Base-by-base conservation (phyloP, 2,329 filamentous ascomycete species). In the Dothidotthia symphoricarpi region DNA sequence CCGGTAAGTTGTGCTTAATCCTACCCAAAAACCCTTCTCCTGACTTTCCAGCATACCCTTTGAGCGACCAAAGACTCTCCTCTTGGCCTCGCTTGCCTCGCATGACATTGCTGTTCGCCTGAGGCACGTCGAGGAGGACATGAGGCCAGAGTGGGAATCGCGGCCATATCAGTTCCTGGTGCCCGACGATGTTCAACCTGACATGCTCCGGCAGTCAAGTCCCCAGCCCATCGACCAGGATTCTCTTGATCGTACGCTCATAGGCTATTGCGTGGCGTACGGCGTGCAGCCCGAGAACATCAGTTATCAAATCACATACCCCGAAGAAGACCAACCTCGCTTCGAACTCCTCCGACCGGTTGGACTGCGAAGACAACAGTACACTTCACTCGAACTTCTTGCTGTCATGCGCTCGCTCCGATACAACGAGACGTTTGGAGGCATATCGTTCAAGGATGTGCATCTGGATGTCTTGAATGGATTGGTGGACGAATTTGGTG, bases 191-290 rank as follows among this genome's bases (percentile, higher is more conserved):
- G 57, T 67, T 3, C 59, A 61, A 35, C 50, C 56, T 26, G 61
- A 68, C 28, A 62, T 66, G 6, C 39, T 61, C 6, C 47, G 55
- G n/a, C 64, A 61, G 26, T 39, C 53, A 7, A 63, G 56, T 24
- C 59, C 75, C 2, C 73, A 77, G 28, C 75, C 78, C 36, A 82
- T 85, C 41, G 80, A 82, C 41, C 75, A 77, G 35, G 69, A 69
- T 40, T 76, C 72, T 52, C 78, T 87, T 53, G 81, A 86, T 49
- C 74, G 82, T 24, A 86, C 83, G 1, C 63, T 87, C 22, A 78
- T 78, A 31, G 83, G 82, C 24, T 86, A 86, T 56, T 86, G 82
- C 57, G 73, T 83, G 28, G 82, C 81, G 14, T 87, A 86, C 58
- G 77, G 80, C 41, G 71, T 85, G 15, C 81, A 85, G 51, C 80